These are phyloP conservation scores for Gossypium sturtianum DNA, from an alignment of 345 rosid genomes.

Conservation along the genomic window DNA sequence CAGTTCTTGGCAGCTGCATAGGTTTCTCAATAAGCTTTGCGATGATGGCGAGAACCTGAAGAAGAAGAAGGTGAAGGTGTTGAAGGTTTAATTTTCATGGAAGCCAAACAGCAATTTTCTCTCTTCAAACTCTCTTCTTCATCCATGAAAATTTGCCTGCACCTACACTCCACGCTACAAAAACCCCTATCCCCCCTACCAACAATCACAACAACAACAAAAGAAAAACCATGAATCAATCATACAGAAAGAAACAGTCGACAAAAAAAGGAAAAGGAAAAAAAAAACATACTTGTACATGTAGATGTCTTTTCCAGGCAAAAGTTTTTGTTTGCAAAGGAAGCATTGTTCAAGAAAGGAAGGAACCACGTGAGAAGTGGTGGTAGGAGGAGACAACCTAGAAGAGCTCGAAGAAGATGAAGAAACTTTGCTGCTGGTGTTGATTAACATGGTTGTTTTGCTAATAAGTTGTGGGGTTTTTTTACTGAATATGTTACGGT, in stretches of 20 bases:
- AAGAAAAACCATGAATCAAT: background rate
- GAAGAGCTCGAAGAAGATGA: constrained; percentile 5
- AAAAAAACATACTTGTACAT: constrained; percentile 72
- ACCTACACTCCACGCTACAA: constrained; percentile 91
- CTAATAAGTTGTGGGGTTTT: constrained; percentile 50
- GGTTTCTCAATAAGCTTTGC: constrained; percentile 39
- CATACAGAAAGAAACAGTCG: background rate
- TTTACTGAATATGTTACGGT: constrained; percentile 11
- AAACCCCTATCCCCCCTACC: constrained; percentile 75
- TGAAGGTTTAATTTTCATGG: constrained; percentile 23
- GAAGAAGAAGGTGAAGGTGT: constrained; percentile 22
- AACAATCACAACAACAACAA: constrained; percentile 45
- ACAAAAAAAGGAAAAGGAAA: background rate
- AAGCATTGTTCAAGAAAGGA: constrained; percentile 63
- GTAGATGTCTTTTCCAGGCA: constrained; percentile 77
- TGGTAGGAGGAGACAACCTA: background rate
- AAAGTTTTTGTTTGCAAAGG: constrained; percentile 64
- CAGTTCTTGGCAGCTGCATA: background rate
- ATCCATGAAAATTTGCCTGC: constrained; percentile 77
- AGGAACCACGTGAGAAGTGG: background rate
- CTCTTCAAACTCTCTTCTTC: constrained; percentile 51
- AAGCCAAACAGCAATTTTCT: constrained; percentile 43
- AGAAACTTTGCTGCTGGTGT: background rate
- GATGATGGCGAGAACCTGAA: constrained; percentile 31
- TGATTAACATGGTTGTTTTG: constrained; percentile 40